Evolutionary conservation across 306 rosid species (phyloP).

Genomic region (Glycine soja): DNA sequence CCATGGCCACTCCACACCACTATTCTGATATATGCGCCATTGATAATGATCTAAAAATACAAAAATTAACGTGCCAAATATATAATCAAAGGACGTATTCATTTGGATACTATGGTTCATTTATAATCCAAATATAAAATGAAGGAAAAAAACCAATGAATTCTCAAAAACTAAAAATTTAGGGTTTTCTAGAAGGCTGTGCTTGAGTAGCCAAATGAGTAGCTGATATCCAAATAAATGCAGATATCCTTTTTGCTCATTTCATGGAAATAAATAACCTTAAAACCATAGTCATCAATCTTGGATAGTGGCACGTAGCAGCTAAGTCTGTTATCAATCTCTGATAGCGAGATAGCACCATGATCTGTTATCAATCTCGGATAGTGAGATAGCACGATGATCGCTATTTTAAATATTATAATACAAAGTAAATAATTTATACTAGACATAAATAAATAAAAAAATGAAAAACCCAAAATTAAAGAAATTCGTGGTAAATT

Average conservation of each 20-base stretch:
- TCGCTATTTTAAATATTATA: neutral
- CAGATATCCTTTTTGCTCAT: slow-evolving; percentile 6
- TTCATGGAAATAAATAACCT: slow-evolving; percentile 7
- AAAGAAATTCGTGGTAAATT: neutral
- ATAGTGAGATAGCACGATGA: neutral
- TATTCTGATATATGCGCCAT: too few relatives aligned
- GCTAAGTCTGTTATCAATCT: neutral
- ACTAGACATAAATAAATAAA: neutral
- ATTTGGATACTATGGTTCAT: neutral
- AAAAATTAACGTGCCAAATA: too few relatives aligned
- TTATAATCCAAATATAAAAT: slow-evolving; percentile 19
- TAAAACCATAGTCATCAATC: neutral
- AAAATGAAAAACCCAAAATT: neutral
- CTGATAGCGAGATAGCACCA: neutral
- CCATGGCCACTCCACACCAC: too few relatives aligned
- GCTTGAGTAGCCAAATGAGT: neutral
- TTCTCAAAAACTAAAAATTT: neutral
- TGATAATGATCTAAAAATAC: too few relatives aligned
- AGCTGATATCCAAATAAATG: neutral
- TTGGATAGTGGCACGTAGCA: neutral
- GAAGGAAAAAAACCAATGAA: neutral
- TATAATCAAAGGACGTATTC: too few relatives aligned
- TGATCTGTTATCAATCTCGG: too few relatives aligned
- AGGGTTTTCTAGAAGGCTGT: neutral
- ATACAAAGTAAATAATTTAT: neutral